Conservation (phyloP, 108 stramenopile genomes). For the Chaetoceros muelleri region DNA sequence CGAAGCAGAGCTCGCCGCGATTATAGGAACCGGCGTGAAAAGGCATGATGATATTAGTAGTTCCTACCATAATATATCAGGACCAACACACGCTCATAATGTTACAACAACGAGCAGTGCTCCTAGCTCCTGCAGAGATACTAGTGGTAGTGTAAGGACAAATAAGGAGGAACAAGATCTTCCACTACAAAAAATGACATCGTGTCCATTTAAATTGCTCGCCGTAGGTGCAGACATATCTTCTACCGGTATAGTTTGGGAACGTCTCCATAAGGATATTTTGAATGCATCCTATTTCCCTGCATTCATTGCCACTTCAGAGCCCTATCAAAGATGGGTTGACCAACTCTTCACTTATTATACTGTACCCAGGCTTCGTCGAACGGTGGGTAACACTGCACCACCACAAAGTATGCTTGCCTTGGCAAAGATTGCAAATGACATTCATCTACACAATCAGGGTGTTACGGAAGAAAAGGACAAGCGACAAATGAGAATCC, state of each 20-base stretch:
- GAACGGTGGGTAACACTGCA: neutral
- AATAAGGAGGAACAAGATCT: no score
- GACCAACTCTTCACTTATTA: neutral
- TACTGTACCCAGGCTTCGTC: neutral
- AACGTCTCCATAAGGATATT: neutral
- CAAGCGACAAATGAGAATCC: neutral
- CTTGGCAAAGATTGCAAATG: neutral
- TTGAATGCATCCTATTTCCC: neutral
- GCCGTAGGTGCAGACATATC: neutral
- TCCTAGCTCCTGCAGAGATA: no score
- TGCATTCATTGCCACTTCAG: neutral
- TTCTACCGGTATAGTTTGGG: neutral
- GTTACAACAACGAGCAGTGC: no score
- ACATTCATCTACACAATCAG: neutral
- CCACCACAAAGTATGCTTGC: neutral
- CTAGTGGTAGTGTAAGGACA: no score
- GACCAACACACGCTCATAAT: no score
- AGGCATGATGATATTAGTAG: no score
- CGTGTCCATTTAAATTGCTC: neutral
- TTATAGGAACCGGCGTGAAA: no score
- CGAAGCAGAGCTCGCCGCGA: no score
- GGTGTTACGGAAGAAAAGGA: neutral
- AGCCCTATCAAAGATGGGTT: neutral
- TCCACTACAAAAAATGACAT: no score
- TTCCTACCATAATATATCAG: no score